A percentile compares a stretch with the other conserved stretches of the same genome.
These are phyloP conservation scores for Yamadazyma laniorum DNA, from an alignment of 805 yeast genomes.

Conservation along the genomic window DNA sequence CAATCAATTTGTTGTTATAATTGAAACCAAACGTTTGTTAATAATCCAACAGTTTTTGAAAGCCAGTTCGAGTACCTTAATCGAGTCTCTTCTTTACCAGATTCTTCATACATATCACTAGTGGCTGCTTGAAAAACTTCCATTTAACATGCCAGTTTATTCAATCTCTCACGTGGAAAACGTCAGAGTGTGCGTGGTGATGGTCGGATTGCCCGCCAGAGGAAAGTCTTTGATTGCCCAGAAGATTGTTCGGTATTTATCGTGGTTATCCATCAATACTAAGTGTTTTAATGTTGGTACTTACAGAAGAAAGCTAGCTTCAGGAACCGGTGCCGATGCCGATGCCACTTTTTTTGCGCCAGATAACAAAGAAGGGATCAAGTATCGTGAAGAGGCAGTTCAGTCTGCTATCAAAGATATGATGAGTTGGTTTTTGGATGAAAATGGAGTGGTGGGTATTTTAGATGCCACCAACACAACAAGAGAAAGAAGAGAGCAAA, in stretches of 20 bases:
- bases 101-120: too few relatives aligned
- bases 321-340: conserved; percentile 50
- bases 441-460: conserved; percentile 85
- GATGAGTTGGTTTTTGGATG: conserved; percentile 81
- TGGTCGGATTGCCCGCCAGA: conserved; percentile 87
- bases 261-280: conserved; percentile 88
- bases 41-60: too few relatives aligned
- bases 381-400: conserved; percentile 67
- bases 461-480: conserved; percentile 94
- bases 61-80: too few relatives aligned
- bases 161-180: conserved; percentile 63
- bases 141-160: conserved; percentile 49
- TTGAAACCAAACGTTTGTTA: too few relatives aligned
- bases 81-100: too few relatives aligned
- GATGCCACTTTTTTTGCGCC: conserved; percentile 78
- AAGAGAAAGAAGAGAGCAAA: conserved; percentile 60
- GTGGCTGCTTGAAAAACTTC: neutral
- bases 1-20: too few relatives aligned
- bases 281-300: conserved; percentile 87
- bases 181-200: conserved; percentile 77
- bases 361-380: conserved; percentile 60
- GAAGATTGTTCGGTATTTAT: conserved; percentile 85
- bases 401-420: conserved; percentile 71
- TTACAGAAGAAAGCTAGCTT: conserved; percentile 61
- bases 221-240: conserved; percentile 95